Base-by-base conservation (phyloP, 345 rosid species). In the Syzygium grande region DNA sequence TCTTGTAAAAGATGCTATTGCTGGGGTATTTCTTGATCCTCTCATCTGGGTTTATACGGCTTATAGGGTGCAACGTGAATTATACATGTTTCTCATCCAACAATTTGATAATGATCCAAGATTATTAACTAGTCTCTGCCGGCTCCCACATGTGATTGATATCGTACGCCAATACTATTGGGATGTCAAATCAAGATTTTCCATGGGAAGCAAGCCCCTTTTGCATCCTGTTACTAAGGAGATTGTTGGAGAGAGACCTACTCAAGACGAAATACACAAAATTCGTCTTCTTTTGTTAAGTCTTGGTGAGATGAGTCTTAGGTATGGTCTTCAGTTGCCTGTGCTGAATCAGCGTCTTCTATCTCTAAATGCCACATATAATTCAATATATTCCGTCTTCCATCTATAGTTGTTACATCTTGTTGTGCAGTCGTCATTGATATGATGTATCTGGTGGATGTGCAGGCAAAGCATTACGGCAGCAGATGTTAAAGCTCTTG, bases 231-330 rank as follows among this genome's bases (percentile, higher is more conserved):
- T 92, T 87, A 93, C 96, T 51, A 91, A 91, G 77, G 89, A 91
- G 83, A 86, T 92, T 68, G 90, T 94, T 89, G 96, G 94, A 90
- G 96, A 95, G 93, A 94, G 99, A 90, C 98, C 99, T 79, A 91
- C 88, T 55, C 92, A 88, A 87, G 99, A 97, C 41, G 99, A 96
- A 93, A 94, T 95, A 88, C 98, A 90, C 77, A 97, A 97, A 94
- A 94, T 96, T 89, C 98, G 99, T 92, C 99, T 97, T 92, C 95
- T 97, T 88, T 91, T 95, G 86, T 91, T 97, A 91, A 95, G 99
- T 91, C 97, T 96, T 90, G 99, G 98, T 88, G 99, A 97, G 93
- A 96, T 97, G 99, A 94, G 99, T 91, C 95, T 97, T 89, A 94
- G 97, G 99, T 97, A 95, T 54, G 38, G 30, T 65, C 61, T 65